Conservation (phyloP, 192 early-diverging fungal genomes). For the Geosiphon pyriformis region DNA sequence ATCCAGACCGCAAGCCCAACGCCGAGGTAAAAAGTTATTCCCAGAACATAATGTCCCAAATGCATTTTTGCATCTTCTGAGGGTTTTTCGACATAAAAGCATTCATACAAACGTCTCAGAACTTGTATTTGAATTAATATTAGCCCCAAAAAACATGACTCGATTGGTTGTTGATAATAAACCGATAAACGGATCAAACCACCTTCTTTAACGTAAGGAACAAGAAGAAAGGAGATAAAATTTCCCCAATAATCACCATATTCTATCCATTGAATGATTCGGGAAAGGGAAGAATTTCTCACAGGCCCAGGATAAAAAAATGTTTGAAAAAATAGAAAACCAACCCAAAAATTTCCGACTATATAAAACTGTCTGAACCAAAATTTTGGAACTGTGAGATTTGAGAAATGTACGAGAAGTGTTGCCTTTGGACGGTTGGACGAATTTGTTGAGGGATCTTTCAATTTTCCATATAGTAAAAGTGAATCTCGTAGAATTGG, state of each 20-base stretch:
- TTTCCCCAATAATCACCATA: constrained; percentile 5
- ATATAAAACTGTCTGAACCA: constrained; percentile 55
- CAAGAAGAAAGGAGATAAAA: not conserved
- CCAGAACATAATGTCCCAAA: constrained; percentile 55
- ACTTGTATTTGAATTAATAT: constrained; percentile 37
- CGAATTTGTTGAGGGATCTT: not conserved
- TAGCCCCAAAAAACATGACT: constrained; percentile 26
- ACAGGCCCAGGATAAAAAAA: not conserved
- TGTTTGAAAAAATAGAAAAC: constrained; percentile 25
- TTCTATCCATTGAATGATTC: too few species aligned
- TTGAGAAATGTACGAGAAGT: not conserved
- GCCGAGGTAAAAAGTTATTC: constrained; percentile 57
- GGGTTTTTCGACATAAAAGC: constrained; percentile 40
- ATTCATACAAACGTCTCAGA: constrained; percentile 43
- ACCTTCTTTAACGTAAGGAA: not conserved
- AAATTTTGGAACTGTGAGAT: constrained; percentile 37
- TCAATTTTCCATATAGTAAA: constrained; percentile 4
- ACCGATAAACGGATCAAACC: not conserved
- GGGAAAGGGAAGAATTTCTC: too few species aligned
- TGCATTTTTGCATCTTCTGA: constrained; percentile 48
- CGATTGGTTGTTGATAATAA: constrained; percentile 1
- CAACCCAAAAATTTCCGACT: constrained; percentile 31
- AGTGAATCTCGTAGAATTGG: not conserved
- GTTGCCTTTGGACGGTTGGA: too few species aligned
- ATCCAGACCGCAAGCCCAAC: constrained; percentile 48